Evolutionary conservation across 192 early-diverging fungal species (phyloP), one percentile per base, ranked within the genome.

Genomic region (Funneliformis mosseae): DNA sequence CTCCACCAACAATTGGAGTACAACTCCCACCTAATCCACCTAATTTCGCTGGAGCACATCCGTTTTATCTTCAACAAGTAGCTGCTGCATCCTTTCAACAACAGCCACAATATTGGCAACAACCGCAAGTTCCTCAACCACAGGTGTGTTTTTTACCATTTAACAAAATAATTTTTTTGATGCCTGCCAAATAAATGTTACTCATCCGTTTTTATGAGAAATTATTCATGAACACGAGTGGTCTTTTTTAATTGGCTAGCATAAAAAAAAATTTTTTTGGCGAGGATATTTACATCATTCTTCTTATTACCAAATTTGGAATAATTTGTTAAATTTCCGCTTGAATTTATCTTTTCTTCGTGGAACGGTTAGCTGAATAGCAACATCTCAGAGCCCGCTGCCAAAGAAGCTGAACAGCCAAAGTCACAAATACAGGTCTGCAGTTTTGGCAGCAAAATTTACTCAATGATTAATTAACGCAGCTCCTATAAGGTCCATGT

Each of bases 11-110:
- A 1, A 14, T 78, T 10, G 66, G 66, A 27, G 64, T 78, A 42
- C 77, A 78, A 69, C 61, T 62, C 21, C 33, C 33, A 33, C 33
- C 33, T 33, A 33, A 33, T 33, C 77, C 77, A 68, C 68, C 68
- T 70, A 78, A 78, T 62, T 78, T 78, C 68, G n/a, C 77, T 68
- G 60, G 59, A n/a, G 77, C 77, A 45, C 42, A 59, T 69, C 77
- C 62, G 39, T 78, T 62, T 78, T 50, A 84, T 80, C 61, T 86
- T 79, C 64, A 84, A 81, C 83, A 84, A 81, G 70, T 79, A 83
- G 59, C 78, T 71, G 46, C 83, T 81, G 59, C 80, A 42, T 10
- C 83, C 71, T 45, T 80, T 38, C 46, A 86, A 43, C 81, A 81
- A 8, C 81, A 81, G 23, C 83, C 83, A 59, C 83, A 82, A 46